phyloP scores from a whole-genome alignment of 345 rosid species.

The Firmiana major region DNA sequence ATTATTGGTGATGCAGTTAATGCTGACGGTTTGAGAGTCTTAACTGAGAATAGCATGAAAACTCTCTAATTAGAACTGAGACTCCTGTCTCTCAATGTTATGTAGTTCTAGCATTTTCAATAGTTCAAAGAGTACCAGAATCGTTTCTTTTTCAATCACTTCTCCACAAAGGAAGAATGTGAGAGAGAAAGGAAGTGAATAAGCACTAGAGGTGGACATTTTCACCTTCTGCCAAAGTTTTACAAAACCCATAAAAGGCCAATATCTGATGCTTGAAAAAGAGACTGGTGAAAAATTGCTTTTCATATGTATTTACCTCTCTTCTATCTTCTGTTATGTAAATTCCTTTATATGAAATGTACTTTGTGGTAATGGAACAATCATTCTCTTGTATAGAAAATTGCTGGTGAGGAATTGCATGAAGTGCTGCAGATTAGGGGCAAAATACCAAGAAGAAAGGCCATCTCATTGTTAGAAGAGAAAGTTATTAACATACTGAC shows the following conservation, averaged over 20 bases:
- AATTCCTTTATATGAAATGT: not conserved
- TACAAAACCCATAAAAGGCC: not conserved
- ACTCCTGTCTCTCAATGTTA: not conserved
- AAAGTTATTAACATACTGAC: conserved; percentile 69
- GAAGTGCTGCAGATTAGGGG: conserved; percentile 70
- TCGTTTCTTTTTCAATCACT: not conserved
- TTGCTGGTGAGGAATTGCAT: conserved; percentile 74
- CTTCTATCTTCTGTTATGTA: not conserved
- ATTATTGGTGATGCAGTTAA: not conserved
- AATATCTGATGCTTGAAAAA: not conserved
- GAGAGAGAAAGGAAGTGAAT: not conserved
- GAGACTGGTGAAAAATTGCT: not conserved
- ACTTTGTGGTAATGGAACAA: not conserved
- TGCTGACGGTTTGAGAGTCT: not conserved
- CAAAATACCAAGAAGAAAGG: conserved; percentile 90
- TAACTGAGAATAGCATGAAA: not conserved
- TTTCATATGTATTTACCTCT: conserved; percentile 5
- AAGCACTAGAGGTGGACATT: not conserved
- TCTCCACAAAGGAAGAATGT: not conserved
- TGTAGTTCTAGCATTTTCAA: not conserved
- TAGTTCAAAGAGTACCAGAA: not conserved
- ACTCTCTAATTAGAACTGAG: not conserved
- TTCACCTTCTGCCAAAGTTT: not conserved
- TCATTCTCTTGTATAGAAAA: conserved; percentile 51
- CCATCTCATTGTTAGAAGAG: conserved; percentile 78